Conservation (phyloP, 371 early-diverging fungal species). For the Apophysomyces trapeziformis region DNA sequence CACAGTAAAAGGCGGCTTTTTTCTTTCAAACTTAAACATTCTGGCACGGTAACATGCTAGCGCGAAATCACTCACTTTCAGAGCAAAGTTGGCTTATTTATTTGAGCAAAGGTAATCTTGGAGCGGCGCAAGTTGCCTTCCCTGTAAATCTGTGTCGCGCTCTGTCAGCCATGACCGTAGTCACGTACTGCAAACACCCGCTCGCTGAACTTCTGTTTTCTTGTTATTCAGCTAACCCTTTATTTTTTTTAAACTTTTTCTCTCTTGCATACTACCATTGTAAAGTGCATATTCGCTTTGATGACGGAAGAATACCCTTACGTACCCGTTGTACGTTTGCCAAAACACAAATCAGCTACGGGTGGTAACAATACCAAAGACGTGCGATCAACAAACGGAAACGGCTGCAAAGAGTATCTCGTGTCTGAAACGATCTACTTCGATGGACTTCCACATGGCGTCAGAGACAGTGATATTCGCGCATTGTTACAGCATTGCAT, state of each 20-base stretch:
- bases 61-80: too few species aligned
- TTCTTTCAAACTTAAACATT: too few species aligned
- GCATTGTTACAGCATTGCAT: slow-evolving; percentile 7
- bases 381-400: background rate
- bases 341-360: slow-evolving; percentile 3
- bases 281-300: background rate
- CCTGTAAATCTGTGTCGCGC: background rate
- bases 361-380: slow-evolving; percentile 5
- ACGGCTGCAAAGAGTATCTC: background rate
- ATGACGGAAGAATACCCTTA: slow-evolving; percentile 8
- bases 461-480: slow-evolving; percentile 2
- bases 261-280: background rate
- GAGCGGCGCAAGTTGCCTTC: too few species aligned
- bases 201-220: background rate
- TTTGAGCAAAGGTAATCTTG: too few species aligned
- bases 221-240: background rate
- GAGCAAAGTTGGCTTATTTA: too few species aligned
- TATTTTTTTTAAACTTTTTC: background rate
- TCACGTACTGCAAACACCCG: background rate
- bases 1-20: too few species aligned
- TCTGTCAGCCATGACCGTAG: background rate
- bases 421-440: slow-evolving; percentile 7
- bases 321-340: slow-evolving; percentile 5
- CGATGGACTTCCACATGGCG: slow-evolving; percentile 1
- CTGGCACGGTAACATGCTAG: too few species aligned